Evolutionary conservation across 208 protist species (phyloP), one percentile per base, ranked within the genome.

Genomic region (Trypanosoma mega): DNA sequence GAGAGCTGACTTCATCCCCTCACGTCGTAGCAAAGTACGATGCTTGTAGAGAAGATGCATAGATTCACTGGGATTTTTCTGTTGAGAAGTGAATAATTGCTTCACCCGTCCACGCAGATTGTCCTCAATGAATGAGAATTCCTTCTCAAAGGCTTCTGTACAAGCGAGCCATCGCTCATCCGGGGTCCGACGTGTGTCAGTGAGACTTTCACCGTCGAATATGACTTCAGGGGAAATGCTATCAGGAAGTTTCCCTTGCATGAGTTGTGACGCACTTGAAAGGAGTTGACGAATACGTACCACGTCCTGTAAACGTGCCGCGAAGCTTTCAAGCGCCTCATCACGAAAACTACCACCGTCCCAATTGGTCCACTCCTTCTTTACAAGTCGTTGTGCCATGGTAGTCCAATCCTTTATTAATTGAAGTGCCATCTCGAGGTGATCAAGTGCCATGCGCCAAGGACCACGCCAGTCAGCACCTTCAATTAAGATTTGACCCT

Each of bases 121-220:
- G 31, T 80, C 78, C 69, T 93, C 85, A 2, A 92, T 20, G 55
- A 96, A 92, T 26, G 76, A 82, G 63, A 94, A 83, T 53, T 96
- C 82, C 61, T 83, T 82, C 45, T 94, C 78, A 61, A 92, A 96
- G 24, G 76, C 75, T 6, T 55, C 68, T n/a, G 86, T 76, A 26
- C 80, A 72, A 36, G 54, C 51, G 36, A 70, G 59, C 87, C 90
- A 96, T 1, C 51, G 55, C 29, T 62, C 59, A 9, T 68, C 62
- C n/a, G 68, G 44, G 1, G 82, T 65, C 2, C 57, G 33, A 21
- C 45, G 69, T 41, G 66, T 70, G 68, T 96, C 83, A 11, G 76
- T 79, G 43, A 90, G 65, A 68, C 75, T 85, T 45, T 80, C 65
- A 23, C 68, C 73, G 23, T 81, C 82, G 41, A 96, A 96, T 20